These are phyloP conservation scores for Trichoderma breve DNA, from an alignment of 2,329 filamentous ascomycete species.

Conservation along the genomic window DNA sequence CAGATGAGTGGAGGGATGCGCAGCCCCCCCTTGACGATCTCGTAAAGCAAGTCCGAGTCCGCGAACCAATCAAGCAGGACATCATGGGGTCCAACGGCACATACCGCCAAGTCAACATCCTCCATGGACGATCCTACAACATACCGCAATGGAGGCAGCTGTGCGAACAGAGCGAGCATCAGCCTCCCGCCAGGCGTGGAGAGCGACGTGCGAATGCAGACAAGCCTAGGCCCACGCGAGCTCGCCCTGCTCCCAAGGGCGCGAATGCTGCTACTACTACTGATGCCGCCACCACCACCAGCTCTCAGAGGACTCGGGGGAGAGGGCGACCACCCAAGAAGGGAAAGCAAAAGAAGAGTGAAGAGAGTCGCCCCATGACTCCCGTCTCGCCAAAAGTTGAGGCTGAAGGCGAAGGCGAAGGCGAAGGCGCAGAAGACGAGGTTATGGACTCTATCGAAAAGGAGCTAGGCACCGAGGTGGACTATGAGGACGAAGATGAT, in stretches of 20 bases:
- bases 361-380: constrained; percentile 55
- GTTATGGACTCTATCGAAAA: constrained; percentile 51
- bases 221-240: constrained; percentile 46
- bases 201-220: constrained; percentile 67
- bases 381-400: constrained; percentile 54
- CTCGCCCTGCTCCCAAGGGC: constrained; percentile 36
- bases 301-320: constrained; percentile 38
- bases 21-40: constrained; percentile 78
- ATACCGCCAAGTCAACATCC: constrained; percentile 95
- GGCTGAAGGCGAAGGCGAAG: constrained; percentile 29
- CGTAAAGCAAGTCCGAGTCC: constrained; percentile 87
- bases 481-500: constrained; percentile 44
- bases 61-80: constrained; percentile 96
- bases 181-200: constrained; percentile 87
- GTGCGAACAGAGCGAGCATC: constrained; percentile 92
- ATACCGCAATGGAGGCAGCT: constrained; percentile 92
- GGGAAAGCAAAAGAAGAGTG: constrained; percentile 38
- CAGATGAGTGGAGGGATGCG: constrained; percentile 84
- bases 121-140: constrained; percentile 95
- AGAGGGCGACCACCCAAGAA: constrained; percentile 42
- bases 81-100: constrained; percentile 95
- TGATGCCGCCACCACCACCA: constrained; percentile 20
- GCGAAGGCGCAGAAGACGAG: constrained; percentile 31
- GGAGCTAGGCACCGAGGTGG: constrained; percentile 45
- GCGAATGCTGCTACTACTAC: constrained; percentile 31